Conservation (phyloP, 2,329 filamentous ascomycete species). For the Plenodomus lindquistii region DNA sequence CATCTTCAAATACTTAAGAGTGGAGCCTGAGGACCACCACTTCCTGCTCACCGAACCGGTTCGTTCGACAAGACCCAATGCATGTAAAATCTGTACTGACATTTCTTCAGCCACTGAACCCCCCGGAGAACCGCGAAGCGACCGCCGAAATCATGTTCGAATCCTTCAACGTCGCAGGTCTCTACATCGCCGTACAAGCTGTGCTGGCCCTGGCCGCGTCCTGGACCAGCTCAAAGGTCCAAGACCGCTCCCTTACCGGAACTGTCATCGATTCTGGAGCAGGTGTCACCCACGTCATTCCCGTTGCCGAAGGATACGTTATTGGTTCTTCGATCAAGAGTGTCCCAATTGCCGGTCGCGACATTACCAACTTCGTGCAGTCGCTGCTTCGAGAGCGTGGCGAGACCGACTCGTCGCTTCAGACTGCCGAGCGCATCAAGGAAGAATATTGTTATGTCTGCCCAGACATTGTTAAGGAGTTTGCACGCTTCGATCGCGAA, state of each 20-base stretch:
- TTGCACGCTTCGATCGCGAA: slow-evolving; percentile 90
- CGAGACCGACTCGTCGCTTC: slow-evolving; percentile 93
- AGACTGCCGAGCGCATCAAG: slow-evolving; percentile 98
- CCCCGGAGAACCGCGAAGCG: slow-evolving; percentile 97
- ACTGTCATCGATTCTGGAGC: slow-evolving; percentile 99
- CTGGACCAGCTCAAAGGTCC: slow-evolving; percentile 98
- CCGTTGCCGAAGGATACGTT: slow-evolving; percentile 97
- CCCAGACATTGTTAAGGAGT: slow-evolving; percentile 98
- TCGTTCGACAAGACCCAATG: slow-evolving; percentile 42
- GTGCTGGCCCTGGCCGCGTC: slow-evolving; percentile 95
- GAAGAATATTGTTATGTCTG: slow-evolving; percentile 99
- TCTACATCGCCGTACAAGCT: slow-evolving; percentile 98
- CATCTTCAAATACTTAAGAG: slow-evolving; percentile 98
- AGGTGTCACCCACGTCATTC: slow-evolving; percentile 98
- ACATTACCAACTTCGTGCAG: slow-evolving; percentile 99
- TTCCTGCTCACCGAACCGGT: slow-evolving; percentile 97
- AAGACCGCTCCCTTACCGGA: slow-evolving; percentile 91
- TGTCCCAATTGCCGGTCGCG: slow-evolving; percentile 94
- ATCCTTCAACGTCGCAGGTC: slow-evolving; percentile 97
- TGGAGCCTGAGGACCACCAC: slow-evolving; percentile 98
- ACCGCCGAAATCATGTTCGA: slow-evolving; percentile 99
- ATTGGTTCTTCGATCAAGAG: slow-evolving; percentile 99
- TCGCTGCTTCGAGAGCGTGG: slow-evolving; percentile 93
- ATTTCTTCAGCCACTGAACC: slow-evolving; percentile 79
- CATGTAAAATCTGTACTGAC: slow-evolving; percentile 13